Conservation (phyloP, 306 rosid genomes). For the Vachellia collinsii region DNA sequence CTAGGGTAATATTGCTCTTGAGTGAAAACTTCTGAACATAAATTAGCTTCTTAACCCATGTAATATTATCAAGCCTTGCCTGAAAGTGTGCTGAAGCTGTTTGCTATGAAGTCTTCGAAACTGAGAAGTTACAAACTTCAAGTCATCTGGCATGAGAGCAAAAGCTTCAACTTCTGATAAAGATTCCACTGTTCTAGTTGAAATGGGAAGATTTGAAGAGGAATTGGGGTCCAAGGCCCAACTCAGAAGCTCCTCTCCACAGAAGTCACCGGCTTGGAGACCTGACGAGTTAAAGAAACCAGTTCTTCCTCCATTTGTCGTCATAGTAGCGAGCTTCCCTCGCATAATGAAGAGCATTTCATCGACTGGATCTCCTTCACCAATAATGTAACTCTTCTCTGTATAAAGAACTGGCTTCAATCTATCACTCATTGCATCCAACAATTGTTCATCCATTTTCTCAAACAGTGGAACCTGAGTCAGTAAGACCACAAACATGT, state of each 20-base stretch:
- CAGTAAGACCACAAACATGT: background rate
- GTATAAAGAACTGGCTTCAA: constrained; percentile 84
- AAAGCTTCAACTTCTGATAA: constrained; percentile 85
- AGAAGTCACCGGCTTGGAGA: constrained; percentile 83
- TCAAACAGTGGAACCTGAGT: constrained; percentile 87
- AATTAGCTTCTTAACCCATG: too few relatives aligned
- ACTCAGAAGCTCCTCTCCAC: constrained; percentile 97
- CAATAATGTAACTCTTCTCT: constrained; percentile 76
- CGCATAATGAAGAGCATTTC: constrained; percentile 96
- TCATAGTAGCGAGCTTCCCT: constrained; percentile 94
- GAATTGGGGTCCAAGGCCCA: constrained; percentile 98
- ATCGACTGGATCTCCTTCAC: constrained; percentile 96
- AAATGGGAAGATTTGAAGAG: constrained; percentile 85
- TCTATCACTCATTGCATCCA: constrained; percentile 95
- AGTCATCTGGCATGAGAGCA: constrained; percentile 72
- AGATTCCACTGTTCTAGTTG: constrained; percentile 76
- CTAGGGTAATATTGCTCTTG: too few relatives aligned
- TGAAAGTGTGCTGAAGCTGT: constrained; percentile 71
- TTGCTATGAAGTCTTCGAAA: constrained; percentile 66
- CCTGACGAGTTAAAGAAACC: constrained; percentile 87
- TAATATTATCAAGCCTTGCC: constrained; percentile 55
- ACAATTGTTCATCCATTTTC: constrained; percentile 91
- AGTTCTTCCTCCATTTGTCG: constrained; percentile 95
- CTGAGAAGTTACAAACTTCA: constrained; percentile 72
- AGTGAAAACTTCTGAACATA: too few relatives aligned